Evolutionary conservation across 257 asterid genomes (phyloP), one percentile per base, ranked within the genome.

Genomic region (Solanum raphanifolium): DNA sequence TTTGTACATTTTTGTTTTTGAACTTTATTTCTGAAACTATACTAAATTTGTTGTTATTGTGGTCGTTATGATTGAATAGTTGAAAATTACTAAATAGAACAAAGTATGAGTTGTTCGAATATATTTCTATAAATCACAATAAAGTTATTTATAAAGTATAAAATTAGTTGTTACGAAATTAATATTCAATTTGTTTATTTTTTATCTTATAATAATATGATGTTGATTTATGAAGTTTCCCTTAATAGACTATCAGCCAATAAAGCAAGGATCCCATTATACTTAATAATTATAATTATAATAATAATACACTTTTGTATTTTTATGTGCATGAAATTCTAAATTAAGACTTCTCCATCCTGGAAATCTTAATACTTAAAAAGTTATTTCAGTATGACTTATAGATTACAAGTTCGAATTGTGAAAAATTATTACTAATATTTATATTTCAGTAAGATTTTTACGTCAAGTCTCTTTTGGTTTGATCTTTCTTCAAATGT

Each of bases 401-500:
- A 55, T 18, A 18, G 10, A 55, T 18, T 55, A 55, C 1, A 55
- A 6, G 3, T 18, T 55, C 0, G 0, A 18, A 1, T 32, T 1
- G 2, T 72, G 3, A 10, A 72, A 69, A 72, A 31, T 8, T 6
- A 1, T 48, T 10, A 23, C 0, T 23, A 62, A 62, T 12, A 21
- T 55, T 83, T 16, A 1, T 3, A n/a, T 25, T 2, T 13, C 62
- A 4, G 1, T 83, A 36, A 0, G 0, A 5, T 23, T 5, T 31
- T 4, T 72, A 15, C 5, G 1, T 72, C 4, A 71, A 4, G 9
- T 62, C 6, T n/a, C 6, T 27, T 11, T 18, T 18, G 16, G 0
- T 4, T 2, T 0, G 1, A 25, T 25, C 0, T 11, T 65, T 65
- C 1, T 25, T 1, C 4, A 5, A 11, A 25, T 27, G 0, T n/a